These are phyloP conservation scores for Starmerella potacharoeniae DNA, from an alignment of 805 yeast genomes.

Conservation along the genomic window DNA sequence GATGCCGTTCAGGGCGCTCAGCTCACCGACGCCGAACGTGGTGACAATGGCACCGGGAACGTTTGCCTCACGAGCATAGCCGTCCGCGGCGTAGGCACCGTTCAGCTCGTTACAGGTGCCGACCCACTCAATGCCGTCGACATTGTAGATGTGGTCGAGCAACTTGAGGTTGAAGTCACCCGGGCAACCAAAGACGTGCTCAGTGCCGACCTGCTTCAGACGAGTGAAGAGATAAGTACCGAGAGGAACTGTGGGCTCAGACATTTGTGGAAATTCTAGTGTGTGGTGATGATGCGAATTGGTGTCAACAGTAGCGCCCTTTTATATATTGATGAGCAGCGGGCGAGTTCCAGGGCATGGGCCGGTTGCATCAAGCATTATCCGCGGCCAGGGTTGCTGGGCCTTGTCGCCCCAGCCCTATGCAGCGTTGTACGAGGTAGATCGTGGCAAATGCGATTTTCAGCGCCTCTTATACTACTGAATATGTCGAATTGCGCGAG, in stretches of 20 bases:
- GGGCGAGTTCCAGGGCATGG: neutral
- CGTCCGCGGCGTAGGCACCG: conserved; percentile 85
- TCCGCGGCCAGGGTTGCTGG: neutral
- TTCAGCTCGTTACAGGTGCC: conserved; percentile 85
- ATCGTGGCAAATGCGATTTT: neutral
- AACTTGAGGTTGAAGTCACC: conserved; percentile 36
- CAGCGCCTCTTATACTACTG: neutral
- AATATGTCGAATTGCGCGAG: too few relatives aligned
- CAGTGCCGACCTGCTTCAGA: conserved; percentile 29
- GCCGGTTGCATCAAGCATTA: neutral
- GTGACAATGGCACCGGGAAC: conserved; percentile 58
- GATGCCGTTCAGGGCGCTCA: conserved; percentile 72
- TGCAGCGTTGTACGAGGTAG: neutral
- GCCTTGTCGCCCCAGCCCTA: neutral
- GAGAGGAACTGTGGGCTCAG: conserved; percentile 18
- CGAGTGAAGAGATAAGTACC: conserved; percentile 29
- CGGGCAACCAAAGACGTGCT: conserved; percentile 34
- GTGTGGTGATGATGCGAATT: neutral
- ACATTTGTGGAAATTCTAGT: neutral
- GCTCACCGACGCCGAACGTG: conserved; percentile 85
- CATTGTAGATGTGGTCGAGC: conserved; percentile 31
- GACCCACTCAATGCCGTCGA: conserved; percentile 50
- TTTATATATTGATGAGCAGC: neutral
- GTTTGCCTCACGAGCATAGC: conserved; percentile 57
- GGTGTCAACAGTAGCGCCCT: neutral